Base-by-base conservation (phyloP, 2,329 filamentous ascomycete genomes). In the Coniochaeta ligniaria region DNA sequence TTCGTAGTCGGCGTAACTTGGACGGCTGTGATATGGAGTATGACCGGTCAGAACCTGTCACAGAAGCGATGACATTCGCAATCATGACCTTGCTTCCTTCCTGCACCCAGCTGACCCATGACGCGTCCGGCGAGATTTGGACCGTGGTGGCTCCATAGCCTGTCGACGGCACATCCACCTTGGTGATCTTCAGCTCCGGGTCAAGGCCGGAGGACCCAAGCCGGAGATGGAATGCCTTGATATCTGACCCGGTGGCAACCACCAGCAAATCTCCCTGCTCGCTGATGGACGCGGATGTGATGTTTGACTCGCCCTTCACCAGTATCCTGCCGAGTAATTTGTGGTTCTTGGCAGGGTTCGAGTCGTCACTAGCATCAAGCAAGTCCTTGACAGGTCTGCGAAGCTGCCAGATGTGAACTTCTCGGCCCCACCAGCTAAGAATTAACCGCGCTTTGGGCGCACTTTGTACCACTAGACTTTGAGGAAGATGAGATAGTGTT, bases 401-500 rank as follows among this genome's bases (percentile, higher is more conserved):
- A 17, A 86, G 69, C 43, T 78, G 83, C 92, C 93, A 99, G 63
- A 99, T 83, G 66, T 89, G 87, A 57, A 98, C 80, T 71, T 96
- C 90, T 60, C 89, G 83, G 65, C 94, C 91, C 92, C 93, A 98
- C 90, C 92, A 98, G 72, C 91, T 91, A 69, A 95, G 84, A 28
- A 99, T 77, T 24, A 97, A 78, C 57, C 95, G 85, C 50, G 87
- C 87, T 47, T 83, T 83, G 1, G 87, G 79, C 3, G 93, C 90
- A 65, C 91, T 93, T 38, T 84, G 78, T 8, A 97, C 73, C 2
- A 89, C 87, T 1, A 90, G 83, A 58, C 84, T 80, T 70, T 96
- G 93, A 2, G 95, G 94, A 16, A 99, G 81, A 69, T 87, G 87
- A n/a, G 93, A 86, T 59, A 99, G 82, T 20, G 86, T 85, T 62